Base-by-base conservation (phyloP, 176 grass and related monocot species). In the Rhipidocladum racemiflorum region DNA sequence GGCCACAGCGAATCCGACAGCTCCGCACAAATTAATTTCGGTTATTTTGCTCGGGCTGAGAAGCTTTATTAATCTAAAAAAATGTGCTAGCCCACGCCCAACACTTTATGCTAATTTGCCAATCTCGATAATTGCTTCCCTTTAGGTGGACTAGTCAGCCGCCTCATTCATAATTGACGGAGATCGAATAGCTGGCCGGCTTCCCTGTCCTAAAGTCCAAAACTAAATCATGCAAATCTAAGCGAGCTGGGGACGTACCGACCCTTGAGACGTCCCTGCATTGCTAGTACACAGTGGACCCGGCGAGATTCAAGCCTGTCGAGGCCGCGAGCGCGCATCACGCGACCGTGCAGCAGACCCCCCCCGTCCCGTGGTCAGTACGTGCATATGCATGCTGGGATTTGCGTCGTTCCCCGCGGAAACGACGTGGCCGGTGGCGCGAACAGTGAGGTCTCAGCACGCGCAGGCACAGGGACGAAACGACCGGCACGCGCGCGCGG, bases 141-240 rank as follows among this genome's bases (percentile, higher is more conserved):
- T 85, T 89, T 85, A 85, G 78, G 87, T 85, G 78, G 57, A 65
- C 30, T 40, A 10, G 27, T 1, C 65, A 23, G 61, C 51, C 70
- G 76, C 76, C 70, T 51, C 63, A n/a, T 23, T 27, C 80, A 89
- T 85, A 48, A 85, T 89, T 85, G 77, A n/a, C n/a, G 43, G 27
- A 16, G 11, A 1, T n/a, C n/a, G 28, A 18, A 40, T 79, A 84
- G 68, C 57, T 89, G 68, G 75, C 81, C 49, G 57, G 74, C 76
- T 45, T 34, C 29, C 24, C 40, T 15, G 59, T 64, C 54, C 83
- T 61, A 51, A 17, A 85, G 75, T 80, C 77, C 77, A 53, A 70
- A 7, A 0, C 45, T 12, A 64, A 55, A 82, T 72, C 72, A 72
- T 71, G 87, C 71, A 72, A 77, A 89, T 77, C 78, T 77, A 77